Evolutionary conservation across 768 basidiomycete species (phyloP), one percentile per base, ranked within the genome.

Genomic region (Suillus decipiens): DNA sequence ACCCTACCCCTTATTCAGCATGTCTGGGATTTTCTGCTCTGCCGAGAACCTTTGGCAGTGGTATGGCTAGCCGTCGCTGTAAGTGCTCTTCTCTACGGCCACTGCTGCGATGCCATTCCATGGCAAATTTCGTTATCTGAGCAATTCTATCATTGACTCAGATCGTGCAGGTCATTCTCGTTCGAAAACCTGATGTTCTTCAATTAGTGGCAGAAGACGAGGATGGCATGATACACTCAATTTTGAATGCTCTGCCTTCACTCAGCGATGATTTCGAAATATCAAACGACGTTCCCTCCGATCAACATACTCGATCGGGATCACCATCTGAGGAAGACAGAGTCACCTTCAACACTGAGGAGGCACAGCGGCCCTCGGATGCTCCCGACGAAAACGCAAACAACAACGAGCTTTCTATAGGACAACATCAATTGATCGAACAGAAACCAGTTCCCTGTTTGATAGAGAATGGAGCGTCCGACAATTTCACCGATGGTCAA

Each of bases 1-100:
- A 92, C 91, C 2, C 82, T 96, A n/a, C 84, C 89, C 5, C 86
- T 95, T 43, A 90, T 95, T 33, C 95, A 96, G 72, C 90, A 95
- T 66, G 86, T 95, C 54, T 98, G 96, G 74, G 95, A 98, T 75
- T 98, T 88, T 71, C 76, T 97, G 11, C 77, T 98, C 14, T 86
- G 87, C 66, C 83, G 95, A 41, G 93, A 93, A 31, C 95, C 95
- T 11, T 84, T 95, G 34, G 80, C 82, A 1, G 82, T 87, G 2
- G 89, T 96, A 0, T 98, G 96, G 78, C 84, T 97, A 11, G 88
- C 87, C 17, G 85, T 89, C 39, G 89, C 91, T 45, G 94, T 96
- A 72, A 68, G 90, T 82, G 11, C 34, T 19, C 11, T 12, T 50
- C 31, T 28, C 56, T 48, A 61, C 42, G 36, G 19, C 15, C 61